A percentile compares a stretch with the other conserved stretches of the same genome.
Evolutionary conservation across 805 yeast genomes (phyloP).

Genomic region (Babjeviella inositovora): DNA sequence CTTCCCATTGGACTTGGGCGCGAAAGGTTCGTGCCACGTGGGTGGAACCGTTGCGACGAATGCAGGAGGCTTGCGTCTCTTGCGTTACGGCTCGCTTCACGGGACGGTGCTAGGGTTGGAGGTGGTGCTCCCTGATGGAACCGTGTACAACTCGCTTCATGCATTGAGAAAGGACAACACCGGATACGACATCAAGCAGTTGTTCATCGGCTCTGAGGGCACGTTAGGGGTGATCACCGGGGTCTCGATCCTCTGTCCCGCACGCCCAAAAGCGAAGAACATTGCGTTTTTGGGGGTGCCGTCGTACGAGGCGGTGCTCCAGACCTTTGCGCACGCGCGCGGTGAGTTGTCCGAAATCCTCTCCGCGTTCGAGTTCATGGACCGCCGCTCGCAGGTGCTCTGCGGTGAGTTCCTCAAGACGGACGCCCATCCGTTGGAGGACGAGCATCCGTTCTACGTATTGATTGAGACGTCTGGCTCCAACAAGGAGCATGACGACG

Average conservation of each 20-base stretch:
- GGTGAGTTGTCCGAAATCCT: conserved; percentile 68
- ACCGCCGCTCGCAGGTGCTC: conserved; percentile 45
- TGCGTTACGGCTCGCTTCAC: conserved; percentile 84
- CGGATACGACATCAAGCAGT: conserved; percentile 84
- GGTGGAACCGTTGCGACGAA: conserved; percentile 94
- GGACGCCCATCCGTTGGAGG: conserved; percentile 62
- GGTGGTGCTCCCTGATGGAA: conserved; percentile 86
- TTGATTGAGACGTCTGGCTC: conserved; percentile 96
- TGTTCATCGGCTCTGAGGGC: conserved; percentile 91
- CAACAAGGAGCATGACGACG: conserved; percentile 83
- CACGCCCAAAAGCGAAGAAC: conserved; percentile 72
- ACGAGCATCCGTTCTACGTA: conserved; percentile 75
- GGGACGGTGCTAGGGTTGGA: conserved; percentile 86
- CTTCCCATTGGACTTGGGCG: conserved; percentile 89
- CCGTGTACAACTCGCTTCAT: conserved; percentile 62
- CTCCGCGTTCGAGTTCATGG: conserved; percentile 94
- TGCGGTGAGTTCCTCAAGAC: conserved; percentile 44
- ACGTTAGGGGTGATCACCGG: conserved; percentile 86
- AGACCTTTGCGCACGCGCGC: conserved; percentile 67
- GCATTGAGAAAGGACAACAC: conserved; percentile 89
- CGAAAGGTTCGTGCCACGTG: conserved; percentile 91
- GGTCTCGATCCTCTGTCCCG: conserved; percentile 77
- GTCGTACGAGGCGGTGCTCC: conserved; percentile 70
- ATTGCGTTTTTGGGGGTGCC: conserved; percentile 80
- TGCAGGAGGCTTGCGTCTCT: conserved; percentile 85